Percentiles rank a stretch among this genome's conserved stretches.
phyloP scores from a whole-genome alignment of 305 asterid species.

The Petunia hybrid region DNA sequence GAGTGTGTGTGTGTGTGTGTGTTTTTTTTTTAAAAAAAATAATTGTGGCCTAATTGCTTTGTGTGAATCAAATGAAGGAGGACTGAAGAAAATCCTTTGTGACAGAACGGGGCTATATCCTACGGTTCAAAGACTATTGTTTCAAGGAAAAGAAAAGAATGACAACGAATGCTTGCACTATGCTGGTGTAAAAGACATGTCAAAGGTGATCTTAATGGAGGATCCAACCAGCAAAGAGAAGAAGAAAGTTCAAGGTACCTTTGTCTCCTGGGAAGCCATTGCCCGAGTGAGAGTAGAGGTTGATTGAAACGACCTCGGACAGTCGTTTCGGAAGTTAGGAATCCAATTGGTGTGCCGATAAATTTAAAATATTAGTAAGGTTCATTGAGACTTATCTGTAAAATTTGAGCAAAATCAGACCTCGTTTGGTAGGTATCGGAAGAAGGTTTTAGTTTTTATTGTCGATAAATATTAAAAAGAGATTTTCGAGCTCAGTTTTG shows the following conservation, averaged over 20 bases:
- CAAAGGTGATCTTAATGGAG: slow-evolving; percentile 44
- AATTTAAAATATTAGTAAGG: too few species aligned
- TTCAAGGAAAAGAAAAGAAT: slow-evolving; percentile 46
- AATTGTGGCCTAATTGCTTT: not conserved
- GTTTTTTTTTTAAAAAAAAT: not conserved
- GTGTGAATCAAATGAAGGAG: slow-evolving; percentile 38
- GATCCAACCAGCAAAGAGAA: slow-evolving; percentile 45
- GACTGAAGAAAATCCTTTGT: slow-evolving; percentile 37
- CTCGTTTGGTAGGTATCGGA: too few species aligned
- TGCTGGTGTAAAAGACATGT: slow-evolving; percentile 44
- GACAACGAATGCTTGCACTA: slow-evolving; percentile 42
- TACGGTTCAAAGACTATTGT: slow-evolving; percentile 44
- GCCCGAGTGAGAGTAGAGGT: slow-evolving; percentile 38
- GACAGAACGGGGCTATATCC: slow-evolving; percentile 40
- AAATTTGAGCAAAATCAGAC: too few species aligned
- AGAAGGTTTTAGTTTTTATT: too few species aligned
- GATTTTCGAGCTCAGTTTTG: too few species aligned
- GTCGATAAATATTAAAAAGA: too few species aligned
- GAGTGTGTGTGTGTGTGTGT: not conserved
- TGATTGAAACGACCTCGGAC: not conserved
- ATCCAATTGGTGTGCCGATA: too few species aligned
- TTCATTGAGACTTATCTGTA: too few species aligned
- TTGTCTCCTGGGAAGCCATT: slow-evolving; percentile 34
- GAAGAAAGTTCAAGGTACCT: slow-evolving; percentile 26
- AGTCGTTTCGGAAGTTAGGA: too few species aligned